A percentile compares a stretch with the other conserved stretches of the same genome.
These are phyloP conservation scores for Pulveroboletus sp. DNA, from an alignment of 768 basidiomycete genomes.

Conservation along the genomic window DNA sequence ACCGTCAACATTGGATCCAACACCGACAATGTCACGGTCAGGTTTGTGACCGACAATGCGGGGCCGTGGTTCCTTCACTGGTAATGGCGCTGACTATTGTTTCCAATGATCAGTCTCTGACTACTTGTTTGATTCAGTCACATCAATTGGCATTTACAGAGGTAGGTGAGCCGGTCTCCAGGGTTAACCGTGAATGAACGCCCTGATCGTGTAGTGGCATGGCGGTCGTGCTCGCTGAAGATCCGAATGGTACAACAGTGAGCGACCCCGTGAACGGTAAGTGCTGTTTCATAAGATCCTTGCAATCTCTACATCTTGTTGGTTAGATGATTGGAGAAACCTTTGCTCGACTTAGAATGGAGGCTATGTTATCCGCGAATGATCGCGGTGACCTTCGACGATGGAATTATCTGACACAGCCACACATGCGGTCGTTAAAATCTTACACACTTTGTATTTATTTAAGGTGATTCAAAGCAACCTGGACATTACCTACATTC, in stretches of 20 bases:
- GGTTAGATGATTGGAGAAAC: conserved; percentile 13
- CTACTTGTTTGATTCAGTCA: conserved; percentile 13
- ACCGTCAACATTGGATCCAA: conserved; percentile 36
- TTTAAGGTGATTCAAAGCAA: no score
- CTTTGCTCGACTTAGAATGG: conserved; percentile 20
- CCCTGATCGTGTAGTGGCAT: conserved; percentile 38
- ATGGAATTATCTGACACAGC: neutral
- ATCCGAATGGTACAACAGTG: conserved; percentile 23
- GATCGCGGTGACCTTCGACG: neutral
- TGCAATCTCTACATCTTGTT: neutral
- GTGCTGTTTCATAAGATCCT: neutral
- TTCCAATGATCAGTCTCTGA: neutral
- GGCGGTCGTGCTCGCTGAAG: conserved; percentile 37
- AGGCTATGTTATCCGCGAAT: neutral
- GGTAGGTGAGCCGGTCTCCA: conserved; percentile 6
- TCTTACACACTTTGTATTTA: no score
- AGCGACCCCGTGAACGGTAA: conserved; percentile 16
- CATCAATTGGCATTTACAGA: conserved; percentile 24
- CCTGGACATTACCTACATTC: no score
- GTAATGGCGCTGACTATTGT: neutral
- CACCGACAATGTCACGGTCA: conserved; percentile 47
- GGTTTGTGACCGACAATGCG: conserved; percentile 64
- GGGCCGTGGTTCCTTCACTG: conserved; percentile 54
- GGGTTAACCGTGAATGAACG: conserved; percentile 31
- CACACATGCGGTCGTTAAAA: no score